These are phyloP conservation scores for Cordyceps fumosorosea DNA, from an alignment of 2,329 filamentous ascomycete species.

Conservation along the genomic window DNA sequence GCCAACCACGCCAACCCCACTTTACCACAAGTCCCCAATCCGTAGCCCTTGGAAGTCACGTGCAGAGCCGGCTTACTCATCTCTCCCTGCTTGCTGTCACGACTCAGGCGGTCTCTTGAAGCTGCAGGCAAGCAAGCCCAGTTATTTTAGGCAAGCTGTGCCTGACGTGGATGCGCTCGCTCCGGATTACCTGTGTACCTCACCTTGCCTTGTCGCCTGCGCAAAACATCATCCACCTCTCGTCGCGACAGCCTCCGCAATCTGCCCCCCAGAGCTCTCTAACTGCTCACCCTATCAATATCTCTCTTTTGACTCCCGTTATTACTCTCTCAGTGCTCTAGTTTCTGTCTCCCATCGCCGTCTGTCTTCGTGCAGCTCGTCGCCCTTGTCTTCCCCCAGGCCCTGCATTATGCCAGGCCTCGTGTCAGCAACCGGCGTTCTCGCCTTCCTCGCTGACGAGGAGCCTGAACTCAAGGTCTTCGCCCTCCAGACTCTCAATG, in stretches of 20 bases:
- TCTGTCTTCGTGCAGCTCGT: neutral
- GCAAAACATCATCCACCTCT: constrained; percentile 23
- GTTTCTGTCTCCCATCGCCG: neutral
- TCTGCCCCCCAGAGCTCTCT: neutral
- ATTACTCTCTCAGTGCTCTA: neutral
- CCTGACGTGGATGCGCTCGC: constrained; percentile 34
- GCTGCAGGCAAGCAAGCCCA: neutral
- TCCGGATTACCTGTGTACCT: constrained; percentile 20
- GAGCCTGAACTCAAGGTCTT: constrained; percentile 93
- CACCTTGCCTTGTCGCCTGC: constrained; percentile 17
- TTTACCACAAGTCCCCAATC: neutral
- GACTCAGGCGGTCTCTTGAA: neutral
- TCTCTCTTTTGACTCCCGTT: neutral
- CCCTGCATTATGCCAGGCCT: constrained; percentile 71
- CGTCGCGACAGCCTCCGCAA: constrained; percentile 14
- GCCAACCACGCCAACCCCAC: neutral
- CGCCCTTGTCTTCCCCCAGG: neutral
- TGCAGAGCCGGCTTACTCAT: neutral
- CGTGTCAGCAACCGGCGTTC: constrained; percentile 86
- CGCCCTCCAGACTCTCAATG: constrained; percentile 89
- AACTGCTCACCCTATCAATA: constrained; percentile 10
- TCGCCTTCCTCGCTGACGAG: constrained; percentile 92
- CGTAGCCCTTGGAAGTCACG: constrained; percentile 1
- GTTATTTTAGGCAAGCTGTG: constrained; percentile 30
- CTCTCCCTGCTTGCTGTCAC: neutral